phyloP scores from a whole-genome alignment of 352 stramenopile species.

The Phytophthora pseudosyringae region DNA sequence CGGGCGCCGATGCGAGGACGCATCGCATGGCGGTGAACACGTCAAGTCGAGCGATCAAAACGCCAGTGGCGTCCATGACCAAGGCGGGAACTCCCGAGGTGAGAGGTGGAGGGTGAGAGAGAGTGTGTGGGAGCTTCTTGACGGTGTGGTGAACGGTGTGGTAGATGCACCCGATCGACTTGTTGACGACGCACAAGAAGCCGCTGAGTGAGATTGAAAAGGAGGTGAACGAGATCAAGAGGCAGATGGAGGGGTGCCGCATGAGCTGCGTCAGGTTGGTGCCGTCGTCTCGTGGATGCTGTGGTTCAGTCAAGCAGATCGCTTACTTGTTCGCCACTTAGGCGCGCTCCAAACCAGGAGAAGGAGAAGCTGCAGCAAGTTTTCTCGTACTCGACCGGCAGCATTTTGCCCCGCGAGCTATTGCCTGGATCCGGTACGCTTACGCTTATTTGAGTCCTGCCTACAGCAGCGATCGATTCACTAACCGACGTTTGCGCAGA shows the following conservation, averaged over 20 bases:
- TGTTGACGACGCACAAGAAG: constrained; percentile 52
- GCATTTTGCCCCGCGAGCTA: constrained; percentile 73
- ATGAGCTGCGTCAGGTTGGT: constrained; percentile 57
- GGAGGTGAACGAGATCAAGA: constrained; percentile 74
- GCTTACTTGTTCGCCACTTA: constrained; percentile 5
- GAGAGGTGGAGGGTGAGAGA: neutral
- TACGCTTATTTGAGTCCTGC: no score
- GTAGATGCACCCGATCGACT: constrained; percentile 75
- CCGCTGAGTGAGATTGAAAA: constrained; percentile 80
- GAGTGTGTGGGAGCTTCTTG: neutral
- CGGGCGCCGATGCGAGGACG: constrained; percentile 54
- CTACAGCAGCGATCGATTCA: neutral
- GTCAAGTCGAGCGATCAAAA: constrained; percentile 69
- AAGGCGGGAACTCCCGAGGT: constrained; percentile 45
- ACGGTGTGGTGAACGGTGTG: neutral
- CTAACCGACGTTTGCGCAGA: constrained; percentile 39
- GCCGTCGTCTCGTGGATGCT: neutral
- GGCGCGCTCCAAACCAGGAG: constrained; percentile 66
- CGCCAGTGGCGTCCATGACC: constrained; percentile 41
- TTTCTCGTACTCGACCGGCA: constrained; percentile 73
- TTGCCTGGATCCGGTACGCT: constrained; percentile 67
- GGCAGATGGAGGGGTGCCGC: constrained; percentile 71
- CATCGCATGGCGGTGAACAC: constrained; percentile 55
- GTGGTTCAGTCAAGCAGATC: neutral
- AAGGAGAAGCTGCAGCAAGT: constrained; percentile 87